phyloP scores from a whole-genome alignment of 345 rosid genomes.

The Boechera stricta region DNA sequence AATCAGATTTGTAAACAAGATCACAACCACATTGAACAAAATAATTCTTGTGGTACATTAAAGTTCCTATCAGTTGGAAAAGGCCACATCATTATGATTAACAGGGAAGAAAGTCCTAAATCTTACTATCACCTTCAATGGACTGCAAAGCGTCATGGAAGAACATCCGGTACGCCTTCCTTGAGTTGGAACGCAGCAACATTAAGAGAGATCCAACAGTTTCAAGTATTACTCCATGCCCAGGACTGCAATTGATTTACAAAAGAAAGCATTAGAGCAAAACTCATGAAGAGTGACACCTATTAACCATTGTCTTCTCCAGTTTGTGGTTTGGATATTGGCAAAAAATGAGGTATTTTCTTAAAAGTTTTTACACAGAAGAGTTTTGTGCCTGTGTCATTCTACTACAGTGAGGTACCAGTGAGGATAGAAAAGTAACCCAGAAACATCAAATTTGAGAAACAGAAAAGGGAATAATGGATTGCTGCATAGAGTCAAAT shows the following conservation, averaged over 20 bases:
- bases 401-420: neutral
- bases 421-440: neutral
- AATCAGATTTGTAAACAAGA: conserved; percentile 8
- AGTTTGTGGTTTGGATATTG: neutral
- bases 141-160: conserved; percentile 72
- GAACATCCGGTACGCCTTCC: conserved; percentile 76
- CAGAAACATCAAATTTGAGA: conserved; percentile 1
- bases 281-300: conserved; percentile 6
- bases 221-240: conserved; percentile 79
- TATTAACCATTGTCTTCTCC: conserved; percentile 5
- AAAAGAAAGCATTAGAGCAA: conserved; percentile 27
- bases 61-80: conserved; percentile 1
- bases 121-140: conserved; percentile 66
- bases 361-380: neutral
- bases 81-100: conserved; percentile 11
- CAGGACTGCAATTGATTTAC: conserved; percentile 52
- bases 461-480: neutral
- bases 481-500: conserved; percentile 20
- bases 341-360: conserved; percentile 2
- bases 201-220: conserved; percentile 82
- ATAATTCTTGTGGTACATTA: conserved; percentile 5
- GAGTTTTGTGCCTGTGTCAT: neutral
- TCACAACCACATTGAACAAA: conserved; percentile 18
- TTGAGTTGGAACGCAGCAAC: conserved; percentile 79
- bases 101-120: neutral